Conservation (phyloP, 768 basidiomycete species). For the Russula sp. region DNA sequence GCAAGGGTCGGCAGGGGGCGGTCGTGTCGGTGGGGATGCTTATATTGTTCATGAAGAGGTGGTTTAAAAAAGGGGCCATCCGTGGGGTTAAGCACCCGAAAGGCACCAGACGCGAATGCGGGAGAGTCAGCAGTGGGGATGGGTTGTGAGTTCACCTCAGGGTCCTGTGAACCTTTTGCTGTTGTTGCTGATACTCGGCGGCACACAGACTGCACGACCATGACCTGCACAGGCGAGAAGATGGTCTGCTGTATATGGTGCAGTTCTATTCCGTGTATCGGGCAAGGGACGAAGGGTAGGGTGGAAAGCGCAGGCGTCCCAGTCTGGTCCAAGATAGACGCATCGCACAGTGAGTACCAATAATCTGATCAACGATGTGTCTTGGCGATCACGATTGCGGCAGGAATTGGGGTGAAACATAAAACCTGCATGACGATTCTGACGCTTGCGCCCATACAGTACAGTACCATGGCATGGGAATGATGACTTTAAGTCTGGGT, state of each 20-base stretch:
- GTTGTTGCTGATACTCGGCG: not conserved
- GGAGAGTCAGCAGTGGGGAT: conserved; percentile 84
- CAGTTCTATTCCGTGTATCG: conserved; percentile 37
- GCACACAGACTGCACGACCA: conserved; percentile 59
- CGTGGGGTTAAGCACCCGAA: conserved; percentile 64
- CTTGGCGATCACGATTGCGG: too few relatives aligned
- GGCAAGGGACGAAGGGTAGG: too few relatives aligned
- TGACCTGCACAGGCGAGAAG: conserved; percentile 88
- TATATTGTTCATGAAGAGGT: too few relatives aligned
- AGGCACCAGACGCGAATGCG: conserved; percentile 66
- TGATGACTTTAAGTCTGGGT: too few relatives aligned
- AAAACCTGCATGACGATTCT: too few relatives aligned
- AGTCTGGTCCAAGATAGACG: conserved; percentile 33
- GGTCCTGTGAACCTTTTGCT: too few relatives aligned
- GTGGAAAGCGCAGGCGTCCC: too few relatives aligned
- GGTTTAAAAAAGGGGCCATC: conserved; percentile 43
- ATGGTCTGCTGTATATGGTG: conserved; percentile 79
- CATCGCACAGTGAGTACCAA: too few relatives aligned
- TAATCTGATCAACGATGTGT: too few relatives aligned
- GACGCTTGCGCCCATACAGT: too few relatives aligned
- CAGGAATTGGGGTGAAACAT: too few relatives aligned
- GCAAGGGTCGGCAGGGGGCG: conserved; percentile 90
- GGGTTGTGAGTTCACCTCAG: conserved; percentile 41
- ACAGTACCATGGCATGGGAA: too few relatives aligned
- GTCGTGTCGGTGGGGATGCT: conserved; percentile 57